Percentiles rank a stretch among this genome's conserved stretches.
phyloP scores from a whole-genome alignment of 768 basidiomycete genomes.

The Boletus eberwhitei region DNA sequence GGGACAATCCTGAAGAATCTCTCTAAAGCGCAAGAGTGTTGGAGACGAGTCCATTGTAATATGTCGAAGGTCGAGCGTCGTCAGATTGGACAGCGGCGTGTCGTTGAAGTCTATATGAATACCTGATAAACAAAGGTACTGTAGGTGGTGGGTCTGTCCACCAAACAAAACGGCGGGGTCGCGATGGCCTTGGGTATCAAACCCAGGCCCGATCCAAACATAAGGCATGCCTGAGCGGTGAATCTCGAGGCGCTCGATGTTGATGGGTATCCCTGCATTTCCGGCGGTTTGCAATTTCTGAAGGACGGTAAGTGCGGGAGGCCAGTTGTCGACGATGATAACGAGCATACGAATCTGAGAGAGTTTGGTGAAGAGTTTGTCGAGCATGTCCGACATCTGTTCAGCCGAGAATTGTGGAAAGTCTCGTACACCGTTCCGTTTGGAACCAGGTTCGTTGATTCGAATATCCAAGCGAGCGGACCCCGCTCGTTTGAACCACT shows the following conservation, averaged over 20 bases:
- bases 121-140: constrained; percentile 53
- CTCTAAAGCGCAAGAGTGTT: constrained; percentile 46
- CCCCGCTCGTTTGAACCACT: constrained; percentile 58
- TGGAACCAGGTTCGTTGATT: constrained; percentile 43
- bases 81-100: constrained; percentile 50
- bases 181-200: constrained; percentile 33
- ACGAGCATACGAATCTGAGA: constrained; percentile 58
- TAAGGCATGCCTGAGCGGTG: constrained; percentile 53
- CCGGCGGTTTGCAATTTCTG: constrained; percentile 43
- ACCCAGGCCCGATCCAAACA: constrained; percentile 43
- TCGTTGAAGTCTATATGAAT: constrained; percentile 59
- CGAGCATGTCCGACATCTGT: constrained; percentile 47
- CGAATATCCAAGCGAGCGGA: constrained; percentile 57
- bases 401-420: constrained; percentile 37
- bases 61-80: constrained; percentile 61
- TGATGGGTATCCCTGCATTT: constrained; percentile 34
- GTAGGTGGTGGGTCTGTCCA: constrained; percentile 41
- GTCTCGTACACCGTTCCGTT: constrained; percentile 24
- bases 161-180: constrained; percentile 50
- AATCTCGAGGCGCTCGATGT: constrained; percentile 62
- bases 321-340: constrained; percentile 54
- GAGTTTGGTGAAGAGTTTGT: constrained; percentile 49
- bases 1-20: constrained; percentile 49
- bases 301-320: constrained; percentile 48
- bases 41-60: constrained; percentile 54